Conservation (phyloP, 1,139 yeast genomes). For the Yamadazyma pseudoaaseri region DNA sequence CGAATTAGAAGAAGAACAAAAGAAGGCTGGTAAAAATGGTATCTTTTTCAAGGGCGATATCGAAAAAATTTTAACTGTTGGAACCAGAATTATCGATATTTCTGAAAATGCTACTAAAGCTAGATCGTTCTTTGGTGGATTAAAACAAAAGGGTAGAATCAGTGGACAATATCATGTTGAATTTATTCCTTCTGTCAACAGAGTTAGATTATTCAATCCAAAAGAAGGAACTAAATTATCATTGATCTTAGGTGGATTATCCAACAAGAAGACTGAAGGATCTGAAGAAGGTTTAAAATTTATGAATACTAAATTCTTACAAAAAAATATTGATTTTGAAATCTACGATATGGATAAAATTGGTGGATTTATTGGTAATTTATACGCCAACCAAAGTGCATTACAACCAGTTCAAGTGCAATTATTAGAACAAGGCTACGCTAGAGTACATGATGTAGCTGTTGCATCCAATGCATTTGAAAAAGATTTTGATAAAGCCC, state of each 20-base stretch:
- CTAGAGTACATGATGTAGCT: slow-evolving; percentile 64
- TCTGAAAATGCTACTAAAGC: slow-evolving; percentile 74
- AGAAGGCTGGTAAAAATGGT: slow-evolving; percentile 55
- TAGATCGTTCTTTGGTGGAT: slow-evolving; percentile 67
- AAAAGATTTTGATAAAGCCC: slow-evolving; percentile 57
- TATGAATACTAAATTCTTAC: slow-evolving; percentile 57
- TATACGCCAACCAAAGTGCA: slow-evolving; percentile 52
- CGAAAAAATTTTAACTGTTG: slow-evolving; percentile 48
- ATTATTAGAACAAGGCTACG: slow-evolving; percentile 66
- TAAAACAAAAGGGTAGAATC: slow-evolving; percentile 64
- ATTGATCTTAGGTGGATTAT: slow-evolving; percentile 74
- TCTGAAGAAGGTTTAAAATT: slow-evolving; percentile 56
- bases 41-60: slow-evolving; percentile 49
- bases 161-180: slow-evolving; percentile 66
- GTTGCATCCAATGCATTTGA: slow-evolving; percentile 57
- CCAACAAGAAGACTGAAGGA: slow-evolving; percentile 46
- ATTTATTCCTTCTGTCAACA: slow-evolving; percentile 62
- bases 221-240: slow-evolving; percentile 70
- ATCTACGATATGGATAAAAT: slow-evolving; percentile 70
- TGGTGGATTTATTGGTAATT: slow-evolving; percentile 79
- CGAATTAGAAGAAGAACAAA: slow-evolving; percentile 67
- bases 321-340: slow-evolving; percentile 71
- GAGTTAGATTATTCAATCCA: slow-evolving; percentile 68
- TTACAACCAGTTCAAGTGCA: slow-evolving; percentile 57
- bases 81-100: slow-evolving; percentile 72